A percentile compares a stretch with the other conserved stretches of the same genome.
Conservation (phyloP, 1,139 yeast genomes). For the Lodderomyces pseudojiufengensis region DNA sequence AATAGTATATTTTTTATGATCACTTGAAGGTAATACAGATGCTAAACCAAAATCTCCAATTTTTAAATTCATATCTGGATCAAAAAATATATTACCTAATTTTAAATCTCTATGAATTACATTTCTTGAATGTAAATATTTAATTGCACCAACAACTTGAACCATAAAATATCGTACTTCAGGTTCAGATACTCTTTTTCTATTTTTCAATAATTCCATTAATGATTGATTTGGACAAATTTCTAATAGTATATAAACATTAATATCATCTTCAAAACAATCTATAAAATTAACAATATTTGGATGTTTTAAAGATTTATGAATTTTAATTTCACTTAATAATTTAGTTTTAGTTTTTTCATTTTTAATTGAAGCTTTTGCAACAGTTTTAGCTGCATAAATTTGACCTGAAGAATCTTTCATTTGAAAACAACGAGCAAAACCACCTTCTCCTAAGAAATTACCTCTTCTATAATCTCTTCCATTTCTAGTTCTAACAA, state of each 20-base stretch:
- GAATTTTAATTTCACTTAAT: slow-evolving; percentile 91
- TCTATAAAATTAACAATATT: slow-evolving; percentile 89
- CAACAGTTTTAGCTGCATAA: slow-evolving; percentile 96
- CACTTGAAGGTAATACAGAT: slow-evolving; percentile 65
- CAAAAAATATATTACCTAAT: slow-evolving; percentile 91
- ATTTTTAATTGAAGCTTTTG: slow-evolving; percentile 87
- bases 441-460: slow-evolving; percentile 97
- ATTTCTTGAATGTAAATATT: slow-evolving; percentile 84
- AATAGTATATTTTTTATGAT: slow-evolving; percentile 81
- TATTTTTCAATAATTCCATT: slow-evolving; percentile 84
- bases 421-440: slow-evolving; percentile 97
- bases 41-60: slow-evolving; percentile 98
- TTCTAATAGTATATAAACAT: slow-evolving; percentile 88
- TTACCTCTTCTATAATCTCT: slow-evolving; percentile 87
- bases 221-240: slow-evolving; percentile 91
- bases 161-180: slow-evolving; percentile 90
- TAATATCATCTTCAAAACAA: slow-evolving; percentile 92
- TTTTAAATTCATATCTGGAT: slow-evolving; percentile 86
- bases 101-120: slow-evolving; percentile 96
- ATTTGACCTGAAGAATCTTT: slow-evolving; percentile 83
- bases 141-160: slow-evolving; percentile 90
- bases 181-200: slow-evolving; percentile 82
- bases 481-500: slow-evolving; percentile 82
- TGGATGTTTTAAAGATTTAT: slow-evolving; percentile 83
- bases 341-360: slow-evolving; percentile 89